Evolutionary conservation across 2,329 filamentous ascomycete genomes (phyloP), one percentile per base, ranked within the genome.

Genomic region (Penicillium corylophilum): DNA sequence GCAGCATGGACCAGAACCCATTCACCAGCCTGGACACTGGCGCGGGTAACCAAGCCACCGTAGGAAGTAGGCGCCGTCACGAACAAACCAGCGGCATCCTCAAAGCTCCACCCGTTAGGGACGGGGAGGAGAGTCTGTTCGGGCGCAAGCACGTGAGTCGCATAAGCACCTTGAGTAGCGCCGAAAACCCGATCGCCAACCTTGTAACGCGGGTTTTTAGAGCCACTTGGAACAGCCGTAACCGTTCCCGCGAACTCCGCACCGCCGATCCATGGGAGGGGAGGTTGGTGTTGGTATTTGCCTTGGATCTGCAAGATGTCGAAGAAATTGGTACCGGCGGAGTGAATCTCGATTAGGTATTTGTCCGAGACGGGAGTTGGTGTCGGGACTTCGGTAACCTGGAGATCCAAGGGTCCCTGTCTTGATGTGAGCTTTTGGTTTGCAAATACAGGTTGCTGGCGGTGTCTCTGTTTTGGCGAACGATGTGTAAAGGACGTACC

Each of bases 291-390:
- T 69, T 97, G 93, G 75, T 97, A 97, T 82, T 95, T 95, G 50
- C 93, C 93, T 67, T 90, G 87, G 67, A 96, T 90, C 69, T 97
- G 93, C 48, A 97, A 84, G 51, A 96, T 88, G 71, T 97, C 93
- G 78, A 96, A 97, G 82, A 97, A 97, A 77, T 97, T 97, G 65
- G 90, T 89, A 18, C 90, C 93, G 0, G 88, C 82, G 42, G 93
- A 90, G 73, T 90, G 89, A 64, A 97, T 88, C 66, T 86, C 82
- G 69, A 97, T 88, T 57, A 95, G 80, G 71, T 96, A 97, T 75
- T 96, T 84, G 66, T 88, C 77, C 28, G 84, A 73, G 8, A 80
- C 78, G 1, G 91, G 89, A 1, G 76, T 75, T 1, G 90, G 92
- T 48, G 91, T 89, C 16, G 90, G 85, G 13, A 96, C 81, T 20